Evolutionary conservation across 176 grass and related monocot species (phyloP).

Genomic region (Metroxylon sagu): DNA sequence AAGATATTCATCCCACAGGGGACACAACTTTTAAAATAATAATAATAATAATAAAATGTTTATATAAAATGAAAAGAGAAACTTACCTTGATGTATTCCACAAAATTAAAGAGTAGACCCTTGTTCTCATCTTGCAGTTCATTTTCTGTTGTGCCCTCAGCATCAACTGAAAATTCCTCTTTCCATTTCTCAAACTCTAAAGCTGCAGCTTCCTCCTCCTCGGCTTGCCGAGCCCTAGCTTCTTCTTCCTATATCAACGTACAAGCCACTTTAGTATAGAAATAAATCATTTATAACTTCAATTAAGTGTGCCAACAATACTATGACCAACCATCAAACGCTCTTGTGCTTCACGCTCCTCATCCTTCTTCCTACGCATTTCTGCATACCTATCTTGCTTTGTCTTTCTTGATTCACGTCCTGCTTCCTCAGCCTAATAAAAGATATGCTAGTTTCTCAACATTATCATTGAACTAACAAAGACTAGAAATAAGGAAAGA

Average conservation of each 20-base stretch:
- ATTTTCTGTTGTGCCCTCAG: slow-evolving; percentile 91
- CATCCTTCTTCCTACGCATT: slow-evolving; percentile 85
- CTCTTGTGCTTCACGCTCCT: slow-evolving; percentile 80
- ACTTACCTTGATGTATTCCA: slow-evolving; percentile 88
- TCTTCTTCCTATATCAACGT: slow-evolving; percentile 70
- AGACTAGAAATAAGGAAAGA: neutral
- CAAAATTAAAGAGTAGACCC: slow-evolving; percentile 73
- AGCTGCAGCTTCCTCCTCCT: slow-evolving; percentile 62
- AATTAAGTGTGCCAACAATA: slow-evolving; percentile 8
- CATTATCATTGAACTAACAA: neutral
- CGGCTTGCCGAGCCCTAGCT: slow-evolving; percentile 45
- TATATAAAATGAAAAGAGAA: neutral
- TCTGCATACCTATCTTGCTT: slow-evolving; percentile 81
- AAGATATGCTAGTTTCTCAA: neutral
- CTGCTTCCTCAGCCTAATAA: slow-evolving; percentile 53
- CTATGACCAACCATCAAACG: slow-evolving; percentile 38
- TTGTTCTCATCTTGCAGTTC: slow-evolving; percentile 62
- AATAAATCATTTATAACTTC: slow-evolving; percentile 3
- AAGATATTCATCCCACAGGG: no score
- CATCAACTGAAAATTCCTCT: slow-evolving; percentile 84
- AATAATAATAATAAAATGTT: neutral
- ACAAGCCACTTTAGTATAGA: slow-evolving; percentile 14
- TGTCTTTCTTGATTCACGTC: slow-evolving; percentile 46
- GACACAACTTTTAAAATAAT: neutral
- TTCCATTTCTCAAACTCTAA: slow-evolving; percentile 98